These are phyloP conservation scores for Calonectria pseudoreteaudii DNA, from an alignment of 2,329 filamentous ascomycete genomes.

Conservation along the genomic window DNA sequence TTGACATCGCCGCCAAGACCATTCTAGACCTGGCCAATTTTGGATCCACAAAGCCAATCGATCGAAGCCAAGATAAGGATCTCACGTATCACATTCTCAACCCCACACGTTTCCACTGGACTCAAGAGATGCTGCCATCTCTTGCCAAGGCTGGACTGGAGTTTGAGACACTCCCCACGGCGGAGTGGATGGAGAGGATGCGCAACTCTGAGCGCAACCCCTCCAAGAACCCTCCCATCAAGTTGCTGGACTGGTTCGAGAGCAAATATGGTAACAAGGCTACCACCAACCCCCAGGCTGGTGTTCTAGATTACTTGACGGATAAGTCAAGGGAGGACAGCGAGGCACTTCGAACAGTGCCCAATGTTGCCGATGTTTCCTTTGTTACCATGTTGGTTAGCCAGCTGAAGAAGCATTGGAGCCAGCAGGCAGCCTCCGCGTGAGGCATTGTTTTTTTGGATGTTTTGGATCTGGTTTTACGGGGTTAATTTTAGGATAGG, in stretches of 20 bases:
- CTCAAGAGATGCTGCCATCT: slow-evolving; percentile 60
- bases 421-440: background rate
- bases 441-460: background rate
- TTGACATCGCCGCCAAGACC: slow-evolving; percentile 30
- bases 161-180: slow-evolving; percentile 57
- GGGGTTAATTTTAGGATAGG: background rate
- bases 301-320: slow-evolving; percentile 31
- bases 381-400: background rate
- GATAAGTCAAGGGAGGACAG: slow-evolving; percentile 32
- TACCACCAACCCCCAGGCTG: slow-evolving; percentile 15
- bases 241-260: slow-evolving; percentile 64
- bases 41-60: background rate
- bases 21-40: slow-evolving; percentile 32
- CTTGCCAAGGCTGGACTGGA: slow-evolving; percentile 56
- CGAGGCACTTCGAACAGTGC: background rate
- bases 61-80: slow-evolving; percentile 19
- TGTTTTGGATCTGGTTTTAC: background rate
- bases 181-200: slow-evolving; percentile 58
- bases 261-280: slow-evolving; percentile 39
- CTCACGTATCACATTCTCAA: slow-evolving; percentile 39
- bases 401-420: slow-evolving; percentile 2
- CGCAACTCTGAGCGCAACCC: slow-evolving; percentile 58
- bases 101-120: slow-evolving; percentile 58
- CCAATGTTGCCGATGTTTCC: background rate
- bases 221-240: slow-evolving; percentile 61